Base-by-base conservation (phyloP, 306 rosid species). In the Dicorynia guianensis region DNA sequence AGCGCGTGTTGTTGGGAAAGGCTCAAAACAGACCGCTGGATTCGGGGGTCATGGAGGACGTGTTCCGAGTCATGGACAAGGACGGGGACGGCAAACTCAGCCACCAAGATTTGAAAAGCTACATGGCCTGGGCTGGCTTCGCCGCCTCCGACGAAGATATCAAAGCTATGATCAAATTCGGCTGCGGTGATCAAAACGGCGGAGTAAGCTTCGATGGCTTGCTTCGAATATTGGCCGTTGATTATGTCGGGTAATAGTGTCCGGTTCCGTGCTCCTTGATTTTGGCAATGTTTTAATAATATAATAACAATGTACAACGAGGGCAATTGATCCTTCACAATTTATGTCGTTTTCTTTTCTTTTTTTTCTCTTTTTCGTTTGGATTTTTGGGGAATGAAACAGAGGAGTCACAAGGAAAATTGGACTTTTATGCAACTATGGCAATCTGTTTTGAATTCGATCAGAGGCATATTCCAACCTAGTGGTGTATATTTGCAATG, bases 81-180 rank as follows among this genome's bases (percentile, higher is more conserved):
- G 99, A 96, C 62, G 99, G 94, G 4, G 99, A 96, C 52, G 99
- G 99, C 15, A 81, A 71, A 64, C 88, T 96, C 17, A 84, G 93
- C 85, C 97, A 87, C 36, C 66, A 19, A 0, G 99, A 96, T 55
- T 25, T 96, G 81, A 90, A 89, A 87, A 81, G 79, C 71, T 92
- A 83, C 74, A 85, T 96, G 93, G 77, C 55, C 7, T 80, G 33
- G 55, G 98, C 98, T 4, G 97, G 96, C 0, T 87, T 92, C 19
- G 14, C 67, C 0, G 81, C 88, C 48, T 47, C 61, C 10, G 97
- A 96, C 14, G 96, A 89, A 2, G 98, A 96, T 1, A 85, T 90
- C 17, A 52, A 36, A 13, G 93, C 91, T 38, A 92, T 96, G 99
- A 90, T 96, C 13, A 74, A 6, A 5, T 34, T 89, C 69, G 93